phyloP scores from a whole-genome alignment of 768 basidiomycete genomes.

The Cystobasidium onofrii region DNA sequence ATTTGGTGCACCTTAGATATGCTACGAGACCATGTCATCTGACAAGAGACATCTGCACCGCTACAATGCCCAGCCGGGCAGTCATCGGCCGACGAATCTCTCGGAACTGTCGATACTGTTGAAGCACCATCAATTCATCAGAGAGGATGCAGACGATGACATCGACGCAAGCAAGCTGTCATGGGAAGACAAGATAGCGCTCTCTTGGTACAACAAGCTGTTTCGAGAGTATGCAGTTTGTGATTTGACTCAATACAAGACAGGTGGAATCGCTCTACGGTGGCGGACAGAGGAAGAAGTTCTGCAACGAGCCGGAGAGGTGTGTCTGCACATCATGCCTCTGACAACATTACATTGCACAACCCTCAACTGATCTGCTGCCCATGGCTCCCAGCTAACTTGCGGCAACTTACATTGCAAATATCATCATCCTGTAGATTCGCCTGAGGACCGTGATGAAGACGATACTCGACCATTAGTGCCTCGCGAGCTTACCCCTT shows the following conservation, averaged over 20 bases:
- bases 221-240: slow-evolving; percentile 34
- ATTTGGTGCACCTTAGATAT: no score
- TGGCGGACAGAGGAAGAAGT: slow-evolving; percentile 48
- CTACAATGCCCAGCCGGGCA: neutral
- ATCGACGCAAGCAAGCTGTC: neutral
- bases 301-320: slow-evolving; percentile 44
- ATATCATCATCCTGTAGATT: slow-evolving; percentile 39
- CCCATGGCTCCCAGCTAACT: slow-evolving; percentile 37
- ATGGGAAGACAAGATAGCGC: slow-evolving; percentile 19
- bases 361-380: neutral
- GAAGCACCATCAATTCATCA: slow-evolving; percentile 29
- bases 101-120: slow-evolving; percentile 20
- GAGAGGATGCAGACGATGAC: slow-evolving; percentile 13
- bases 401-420: slow-evolving; percentile 47
- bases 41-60: slow-evolving; percentile 17
- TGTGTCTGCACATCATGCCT: neutral
- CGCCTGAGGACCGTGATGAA: slow-evolving; percentile 28
- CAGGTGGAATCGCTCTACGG: slow-evolving; percentile 44
- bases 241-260: slow-evolving; percentile 48
- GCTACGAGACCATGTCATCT: neutral
- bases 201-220: slow-evolving; percentile 34
- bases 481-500: slow-evolving; percentile 42
- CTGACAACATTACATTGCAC: neutral
- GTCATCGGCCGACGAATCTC: slow-evolving; percentile 17
- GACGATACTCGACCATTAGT: slow-evolving; percentile 34